Conservation (phyloP, 2,329 filamentous ascomycete species). For the Neopestalotiopsis clavispora region DNA sequence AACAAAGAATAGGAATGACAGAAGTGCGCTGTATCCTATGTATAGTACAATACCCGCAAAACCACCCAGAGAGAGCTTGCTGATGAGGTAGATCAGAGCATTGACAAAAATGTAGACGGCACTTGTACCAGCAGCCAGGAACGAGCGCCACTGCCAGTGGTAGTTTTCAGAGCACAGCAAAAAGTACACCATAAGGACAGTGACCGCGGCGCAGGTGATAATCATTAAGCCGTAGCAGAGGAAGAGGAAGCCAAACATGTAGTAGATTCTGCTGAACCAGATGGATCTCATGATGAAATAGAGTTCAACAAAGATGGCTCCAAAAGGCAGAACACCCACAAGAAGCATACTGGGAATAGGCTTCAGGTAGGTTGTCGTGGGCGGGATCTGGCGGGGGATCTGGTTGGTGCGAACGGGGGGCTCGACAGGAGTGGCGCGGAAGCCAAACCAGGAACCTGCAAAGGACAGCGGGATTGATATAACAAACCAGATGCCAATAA, state of each 20-base stretch:
- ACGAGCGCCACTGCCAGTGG: slow-evolving; percentile 98
- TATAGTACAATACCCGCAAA: slow-evolving; percentile 89
- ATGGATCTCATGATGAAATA: slow-evolving; percentile 99
- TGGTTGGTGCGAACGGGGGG: slow-evolving; percentile 94
- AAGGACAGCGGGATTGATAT: slow-evolving; percentile 93
- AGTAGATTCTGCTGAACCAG: slow-evolving; percentile 99
- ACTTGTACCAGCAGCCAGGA: slow-evolving; percentile 88
- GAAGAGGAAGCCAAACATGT: slow-evolving; percentile 99
- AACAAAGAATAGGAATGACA: slow-evolving; percentile 91
- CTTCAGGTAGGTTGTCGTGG: slow-evolving; percentile 79
- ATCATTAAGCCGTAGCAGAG: slow-evolving; percentile 98
- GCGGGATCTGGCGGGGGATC: slow-evolving; percentile 95
- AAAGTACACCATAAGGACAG: slow-evolving; percentile 95
- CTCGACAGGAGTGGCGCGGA: slow-evolving; percentile 74
- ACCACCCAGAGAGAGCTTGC: slow-evolving; percentile 83
- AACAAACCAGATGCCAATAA: slow-evolving; percentile 94
- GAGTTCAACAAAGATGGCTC: slow-evolving; percentile 95
- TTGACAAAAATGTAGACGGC: slow-evolving; percentile 92
- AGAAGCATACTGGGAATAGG: slow-evolving; percentile 89
- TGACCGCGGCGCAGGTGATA: slow-evolving; percentile 89
- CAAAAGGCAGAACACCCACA: slow-evolving; percentile 91
- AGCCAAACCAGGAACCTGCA: slow-evolving; percentile 90
- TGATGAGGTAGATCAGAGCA: slow-evolving; percentile 88
- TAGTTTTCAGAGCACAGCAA: slow-evolving; percentile 96
- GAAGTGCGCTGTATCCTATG: slow-evolving; percentile 86